These are phyloP conservation scores for Eustoma russellianum DNA, from an alignment of 257 asterid species.

Conservation along the genomic window DNA sequence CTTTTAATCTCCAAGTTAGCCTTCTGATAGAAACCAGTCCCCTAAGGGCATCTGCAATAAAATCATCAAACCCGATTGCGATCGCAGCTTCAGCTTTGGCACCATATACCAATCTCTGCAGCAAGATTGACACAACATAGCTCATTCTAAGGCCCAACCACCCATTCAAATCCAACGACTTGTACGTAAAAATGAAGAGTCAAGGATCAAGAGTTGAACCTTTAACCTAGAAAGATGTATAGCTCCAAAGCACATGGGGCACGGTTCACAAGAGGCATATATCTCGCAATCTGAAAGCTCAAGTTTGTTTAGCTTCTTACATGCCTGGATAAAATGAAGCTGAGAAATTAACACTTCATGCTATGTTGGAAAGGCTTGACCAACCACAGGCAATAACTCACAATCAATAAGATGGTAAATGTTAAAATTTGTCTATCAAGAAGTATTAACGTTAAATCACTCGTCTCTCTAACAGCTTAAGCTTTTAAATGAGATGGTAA, in stretches of 20 bases:
- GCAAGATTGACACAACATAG: not conserved
- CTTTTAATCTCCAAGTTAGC: constrained; percentile 68
- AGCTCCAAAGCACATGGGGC: constrained; percentile 98
- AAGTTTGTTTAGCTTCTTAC: constrained; percentile 81
- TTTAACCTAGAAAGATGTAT: constrained; percentile 94
- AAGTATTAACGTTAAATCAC: too few relatives aligned
- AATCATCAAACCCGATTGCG: constrained; percentile 93
- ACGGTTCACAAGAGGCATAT: constrained; percentile 93
- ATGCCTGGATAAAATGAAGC: constrained; percentile 48
- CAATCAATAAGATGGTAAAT: too few relatives aligned
- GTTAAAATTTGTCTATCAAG: too few relatives aligned
- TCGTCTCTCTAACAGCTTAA: too few relatives aligned
- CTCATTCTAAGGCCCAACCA: not conserved
- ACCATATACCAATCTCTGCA: constrained; percentile 90
- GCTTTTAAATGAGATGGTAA: too few relatives aligned
- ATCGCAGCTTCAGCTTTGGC: constrained; percentile 98
- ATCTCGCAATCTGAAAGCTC: constrained; percentile 97
- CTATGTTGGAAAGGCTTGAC: too few relatives aligned
- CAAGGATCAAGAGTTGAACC: constrained; percentile 24
- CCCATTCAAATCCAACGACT: not conserved
- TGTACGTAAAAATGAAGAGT: not conserved
- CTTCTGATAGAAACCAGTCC: constrained; percentile 90
- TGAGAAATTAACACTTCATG: too few relatives aligned
- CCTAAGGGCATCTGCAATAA: constrained; percentile 95
- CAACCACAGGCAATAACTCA: too few relatives aligned